phyloP scores from a whole-genome alignment of 768 basidiomycete genomes.

The Boletus tylopilopsis region DNA sequence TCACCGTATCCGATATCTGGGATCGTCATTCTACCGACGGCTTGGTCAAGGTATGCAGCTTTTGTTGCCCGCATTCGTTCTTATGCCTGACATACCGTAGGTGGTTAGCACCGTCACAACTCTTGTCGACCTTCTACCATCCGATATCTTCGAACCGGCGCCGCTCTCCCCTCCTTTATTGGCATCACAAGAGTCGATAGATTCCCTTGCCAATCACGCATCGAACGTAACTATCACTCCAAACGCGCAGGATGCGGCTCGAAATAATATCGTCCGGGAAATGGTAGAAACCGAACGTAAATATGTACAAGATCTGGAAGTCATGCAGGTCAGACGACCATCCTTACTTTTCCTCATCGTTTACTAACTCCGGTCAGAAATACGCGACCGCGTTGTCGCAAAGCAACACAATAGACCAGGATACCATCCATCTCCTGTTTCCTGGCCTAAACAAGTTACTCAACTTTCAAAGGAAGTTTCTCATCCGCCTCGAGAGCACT shows the following conservation, averaged over 20 bases:
- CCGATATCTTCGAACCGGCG: constrained; percentile 60
- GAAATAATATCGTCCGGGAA: constrained; percentile 80
- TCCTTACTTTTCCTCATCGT: constrained; percentile 1
- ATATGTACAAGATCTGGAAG: constrained; percentile 94
- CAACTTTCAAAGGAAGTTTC: constrained; percentile 94
- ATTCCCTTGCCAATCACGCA: constrained; percentile 49
- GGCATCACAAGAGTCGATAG: constrained; percentile 55
- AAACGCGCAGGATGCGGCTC: constrained; percentile 60
- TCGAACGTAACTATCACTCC: constrained; percentile 39
- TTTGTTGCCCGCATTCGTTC: neutral
- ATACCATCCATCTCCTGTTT: constrained; percentile 94
- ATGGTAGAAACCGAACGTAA: constrained; percentile 94
- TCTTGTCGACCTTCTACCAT: constrained; percentile 73
- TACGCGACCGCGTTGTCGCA: constrained; percentile 83
- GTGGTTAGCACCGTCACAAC: constrained; percentile 87
- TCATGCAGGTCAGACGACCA: constrained; percentile 74
- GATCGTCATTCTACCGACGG: constrained; percentile 90
- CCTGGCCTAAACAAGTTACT: constrained; percentile 91
- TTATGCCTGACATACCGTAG: constrained; percentile 36
- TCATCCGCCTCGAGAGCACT: constrained; percentile 84
- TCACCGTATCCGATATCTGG: constrained; percentile 90
- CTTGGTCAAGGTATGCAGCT: constrained; percentile 77
- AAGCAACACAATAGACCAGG: constrained; percentile 84
- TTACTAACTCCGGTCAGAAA: constrained; percentile 50
- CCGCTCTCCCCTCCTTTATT: constrained; percentile 56